phyloP scores from a whole-genome alignment of 1,284 basidiomycete species.

The Rhodofomes roseus region DNA sequence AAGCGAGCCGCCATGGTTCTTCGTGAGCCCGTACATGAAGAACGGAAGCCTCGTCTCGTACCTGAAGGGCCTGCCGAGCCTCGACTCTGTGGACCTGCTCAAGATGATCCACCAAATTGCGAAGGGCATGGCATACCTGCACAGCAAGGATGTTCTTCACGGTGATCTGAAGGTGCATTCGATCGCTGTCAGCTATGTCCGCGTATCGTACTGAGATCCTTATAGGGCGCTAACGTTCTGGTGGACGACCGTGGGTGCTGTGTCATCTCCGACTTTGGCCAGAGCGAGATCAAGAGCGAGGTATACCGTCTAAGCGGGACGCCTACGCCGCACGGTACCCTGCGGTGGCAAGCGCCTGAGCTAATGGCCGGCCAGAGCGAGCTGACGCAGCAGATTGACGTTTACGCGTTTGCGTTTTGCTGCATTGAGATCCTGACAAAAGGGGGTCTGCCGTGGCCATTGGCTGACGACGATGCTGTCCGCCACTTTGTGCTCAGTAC shows the following conservation, averaged over 20 bases:
- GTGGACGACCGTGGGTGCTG: slow-evolving; percentile 64
- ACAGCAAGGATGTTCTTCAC: slow-evolving; percentile 60
- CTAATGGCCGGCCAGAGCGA: slow-evolving; percentile 48
- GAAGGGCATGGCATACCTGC: slow-evolving; percentile 75
- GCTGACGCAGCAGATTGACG: slow-evolving; percentile 59
- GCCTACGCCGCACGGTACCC: slow-evolving; percentile 49
- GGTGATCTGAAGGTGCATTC: slow-evolving; percentile 69
- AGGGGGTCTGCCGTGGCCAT: slow-evolving; percentile 60
- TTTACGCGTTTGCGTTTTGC: slow-evolving; percentile 72
- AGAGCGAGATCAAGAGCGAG: slow-evolving; percentile 74
- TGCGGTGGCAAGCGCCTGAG: slow-evolving; percentile 76
- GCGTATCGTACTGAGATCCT: background rate
- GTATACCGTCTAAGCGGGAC: slow-evolving; percentile 55
- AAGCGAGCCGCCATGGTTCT: slow-evolving; percentile 43
- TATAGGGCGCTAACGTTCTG: slow-evolving; percentile 68
- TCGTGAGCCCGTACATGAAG: slow-evolving; percentile 54
- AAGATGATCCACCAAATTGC: slow-evolving; percentile 69
- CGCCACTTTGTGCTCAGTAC: slow-evolving; percentile 57
- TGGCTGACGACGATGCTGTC: slow-evolving; percentile 56
- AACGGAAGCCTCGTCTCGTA: slow-evolving; percentile 43
- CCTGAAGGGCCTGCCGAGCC: slow-evolving; percentile 35
- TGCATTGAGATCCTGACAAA: slow-evolving; percentile 67
- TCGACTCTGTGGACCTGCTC: slow-evolving; percentile 42
- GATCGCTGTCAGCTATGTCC: background rate
- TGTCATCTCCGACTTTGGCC: slow-evolving; percentile 75